Evolutionary conservation across 768 basidiomycete genomes (phyloP), one percentile per base, ranked within the genome.

Genomic region (Kwoniella botswanensis): DNA sequence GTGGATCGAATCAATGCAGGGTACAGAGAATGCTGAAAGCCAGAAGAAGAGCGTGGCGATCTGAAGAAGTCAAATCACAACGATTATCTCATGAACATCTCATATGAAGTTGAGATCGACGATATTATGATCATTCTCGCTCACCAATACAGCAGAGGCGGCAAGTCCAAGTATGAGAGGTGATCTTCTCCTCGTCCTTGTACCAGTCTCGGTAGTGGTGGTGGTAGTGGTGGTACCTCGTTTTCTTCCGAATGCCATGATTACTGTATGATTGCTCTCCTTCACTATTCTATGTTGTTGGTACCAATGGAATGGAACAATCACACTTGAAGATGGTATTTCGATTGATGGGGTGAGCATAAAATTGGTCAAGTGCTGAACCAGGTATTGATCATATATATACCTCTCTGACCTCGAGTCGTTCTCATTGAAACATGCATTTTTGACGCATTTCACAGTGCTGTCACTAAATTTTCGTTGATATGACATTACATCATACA

Each of bases 21-120:
- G 80, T 17, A 70, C 71, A 3, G 77, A 79, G 71, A 82, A 78
- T 2, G 77, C 76, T 10, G 74, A 70, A n/a, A 82, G 73, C 80
- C 80, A 82, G 73, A 79, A 78, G 73, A 81, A 74, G 43, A 81
- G 73, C 41, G 78, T 74, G 21, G 76, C 78, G 42, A 72, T 60
- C 78, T 79, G 50, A 0, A 11, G n/a, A 15, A 55, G 54, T 21
- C 11, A 55, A 55, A 12, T 18, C 21, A 24, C 15, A 55, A 9
- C 18, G 52, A 24, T 44, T 26, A 50, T 53, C 46, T 26, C 9
- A 62, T 42, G 24, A 43, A 43, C 41, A 2, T 26, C 7, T 26
- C 26, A 26, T 26, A 26, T 26, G 26, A 26, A 3, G 4, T 26
- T 26, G n/a, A 44, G 46, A 22, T 68, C 11, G 21, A 22, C 66